Evolutionary conservation across 106 monocot genomes (phyloP), one percentile per base, ranked within the genome.

Genomic region (Phalaenopsis equestris): DNA sequence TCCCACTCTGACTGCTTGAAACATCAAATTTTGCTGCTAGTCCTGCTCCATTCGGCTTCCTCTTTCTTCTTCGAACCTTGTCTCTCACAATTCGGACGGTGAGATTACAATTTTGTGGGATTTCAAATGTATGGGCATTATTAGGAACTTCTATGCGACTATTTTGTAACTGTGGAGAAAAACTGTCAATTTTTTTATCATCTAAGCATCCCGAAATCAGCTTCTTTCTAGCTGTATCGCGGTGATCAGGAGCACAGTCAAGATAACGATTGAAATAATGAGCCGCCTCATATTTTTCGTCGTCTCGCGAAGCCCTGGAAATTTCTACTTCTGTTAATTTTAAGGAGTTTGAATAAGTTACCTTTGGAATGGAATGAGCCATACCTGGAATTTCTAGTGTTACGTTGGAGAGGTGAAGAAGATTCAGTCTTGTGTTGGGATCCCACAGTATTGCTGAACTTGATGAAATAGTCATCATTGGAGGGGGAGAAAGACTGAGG

Each of bases 1-100:
- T 96, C 56, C 93, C 90, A 86, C 95, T 93, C n/a, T 93, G 93
- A 81, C 95, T 93, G 78, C 95, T 87, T 75, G 93, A 93, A 77
- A 86, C 89, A 57, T 93, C 93, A 67, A 88, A 43, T 65, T 88
- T 93, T 49, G 83, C 70, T 24, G 88, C 78, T 73, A 87, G 80
- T 75, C 79, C 87, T 47, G 77, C 82, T 55, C 83, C 84, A 77
- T 38, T 75, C n/a, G 83, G 21, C 42, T 81, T 87, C 61, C 78
- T 84, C 82, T 91, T 95, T 61, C 82, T 89, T 74, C 89, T 85
- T 73, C 80, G 86, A 3, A 86, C 89, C 83, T 80, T 91, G 21
- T 93, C 96, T 85, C 74, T 87, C 43, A 78, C 78, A 55, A 93
- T 76, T 47, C 65, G 86, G 17, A 96, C 78, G 3, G 88, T 91